Evolutionary conservation across 352 stramenopile genomes (phyloP).

Genomic region (Pythium oligandrum): DNA sequence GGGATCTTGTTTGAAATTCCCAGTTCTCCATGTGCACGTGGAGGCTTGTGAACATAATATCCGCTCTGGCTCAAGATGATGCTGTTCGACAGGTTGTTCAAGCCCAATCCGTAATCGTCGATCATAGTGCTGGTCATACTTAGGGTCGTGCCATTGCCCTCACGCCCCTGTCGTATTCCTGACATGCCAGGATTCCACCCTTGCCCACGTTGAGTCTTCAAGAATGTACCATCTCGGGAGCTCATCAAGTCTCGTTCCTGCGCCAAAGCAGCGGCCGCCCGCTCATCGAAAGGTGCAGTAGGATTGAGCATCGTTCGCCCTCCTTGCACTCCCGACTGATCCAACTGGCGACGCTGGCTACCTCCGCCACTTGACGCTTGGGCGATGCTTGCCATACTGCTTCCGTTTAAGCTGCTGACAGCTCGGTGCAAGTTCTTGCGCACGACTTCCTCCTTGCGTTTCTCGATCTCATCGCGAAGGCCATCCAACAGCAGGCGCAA

Average conservation of each 20-base stretch:
- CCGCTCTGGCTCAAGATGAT: conserved; percentile 60
- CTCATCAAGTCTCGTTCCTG: conserved; percentile 16
- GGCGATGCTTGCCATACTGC: neutral
- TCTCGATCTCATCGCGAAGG: conserved; percentile 80
- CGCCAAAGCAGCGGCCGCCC: conserved; percentile 8
- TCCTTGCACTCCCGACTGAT: conserved; percentile 5
- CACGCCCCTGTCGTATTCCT: conserved; percentile 29
- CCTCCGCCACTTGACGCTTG: neutral
- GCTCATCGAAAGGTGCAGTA: conserved; percentile 18
- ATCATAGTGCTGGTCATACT: conserved; percentile 32
- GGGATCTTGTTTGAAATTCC: neutral
- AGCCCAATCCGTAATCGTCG: conserved; percentile 27
- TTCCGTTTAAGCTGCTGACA: conserved; percentile 1
- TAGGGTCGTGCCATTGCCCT: conserved; percentile 22
- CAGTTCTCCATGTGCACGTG: neutral
- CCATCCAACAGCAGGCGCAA: conserved; percentile 68
- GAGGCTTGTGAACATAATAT: conserved; percentile 63
- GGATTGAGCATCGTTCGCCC: too few species aligned
- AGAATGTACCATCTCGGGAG: conserved; percentile 3
- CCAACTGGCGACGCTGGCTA: conserved; percentile 5
- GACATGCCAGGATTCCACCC: conserved; percentile 18
- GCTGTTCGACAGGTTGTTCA: conserved; percentile 43
- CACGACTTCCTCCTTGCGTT: conserved; percentile 63
- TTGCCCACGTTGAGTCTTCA: too few species aligned
- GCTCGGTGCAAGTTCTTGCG: conserved; percentile 42